Base-by-base conservation (phyloP, 106 monocot genomes). In the Dioscorea alata region DNA sequence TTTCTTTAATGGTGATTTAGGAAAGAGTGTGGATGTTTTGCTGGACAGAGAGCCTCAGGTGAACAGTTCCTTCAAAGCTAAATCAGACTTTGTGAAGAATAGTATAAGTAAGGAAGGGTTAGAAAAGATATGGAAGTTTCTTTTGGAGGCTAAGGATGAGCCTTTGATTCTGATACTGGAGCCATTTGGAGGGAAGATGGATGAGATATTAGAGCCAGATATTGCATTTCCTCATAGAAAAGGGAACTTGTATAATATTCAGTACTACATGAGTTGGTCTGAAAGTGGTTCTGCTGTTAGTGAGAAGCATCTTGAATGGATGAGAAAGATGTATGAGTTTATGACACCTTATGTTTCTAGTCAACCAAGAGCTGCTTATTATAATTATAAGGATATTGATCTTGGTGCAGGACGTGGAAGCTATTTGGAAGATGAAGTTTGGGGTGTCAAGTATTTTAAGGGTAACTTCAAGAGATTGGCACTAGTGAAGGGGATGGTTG, bases 261-360 rank as follows among this genome's bases (percentile, higher is more conserved):
- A 72, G 59, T 78, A 78, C 34, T 33, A 20, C 60, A 17, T 69
- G 69, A 35, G 1, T 3, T 63, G 76, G 69, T 6, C 6, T 13
- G 69, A 74, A 33, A 24, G 21, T 0, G 67, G 12, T 17, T 18
- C 48, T 15, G 73, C 14, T 12, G 53, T 23, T 0, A 20, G 4
- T 10, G 16, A 53, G 23, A 73, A 28, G 20, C 67, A 65, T 57
- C 33, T 68, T 35, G 59, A 18, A 25, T 73, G 76, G 63, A 68
- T 79, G 61, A 69, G 67, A 31, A 60, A 63, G 50, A 17, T 79
- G 22, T 78, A 78, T 32, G 18, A n/a, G 2, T 71, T 65, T 21
- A 78, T 78, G 77, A 2, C 71, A 48, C 79, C 79, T 33, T 79
- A 68, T 49, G 79, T 73, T 28, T 79, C 79, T 6, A 67, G 52